phyloP scores from a whole-genome alignment of 2,329 filamentous ascomycete species.

The Teratosphaeria destructans region DNA sequence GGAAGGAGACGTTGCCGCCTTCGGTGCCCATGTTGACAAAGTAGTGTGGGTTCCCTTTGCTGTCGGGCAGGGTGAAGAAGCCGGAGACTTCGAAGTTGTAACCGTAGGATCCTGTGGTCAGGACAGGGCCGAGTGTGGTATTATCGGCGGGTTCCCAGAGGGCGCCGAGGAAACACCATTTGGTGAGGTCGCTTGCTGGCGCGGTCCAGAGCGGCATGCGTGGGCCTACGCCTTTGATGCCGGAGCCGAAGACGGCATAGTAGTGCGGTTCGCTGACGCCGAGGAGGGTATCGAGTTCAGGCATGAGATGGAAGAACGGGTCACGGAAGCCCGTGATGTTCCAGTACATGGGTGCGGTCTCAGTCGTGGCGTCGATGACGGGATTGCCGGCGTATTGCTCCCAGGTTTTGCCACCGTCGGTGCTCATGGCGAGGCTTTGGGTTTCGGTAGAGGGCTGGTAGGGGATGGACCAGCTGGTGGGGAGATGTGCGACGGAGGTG shows the following conservation, averaged over 20 bases:
- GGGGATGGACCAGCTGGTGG: constrained; percentile 35
- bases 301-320: constrained; percentile 26
- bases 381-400: constrained; percentile 37
- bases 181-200: constrained; percentile 33
- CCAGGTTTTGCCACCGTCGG: constrained; percentile 39
- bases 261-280: constrained; percentile 34
- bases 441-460: constrained; percentile 37
- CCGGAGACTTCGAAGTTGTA: constrained; percentile 41
- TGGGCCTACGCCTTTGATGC: constrained; percentile 38
- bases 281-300: constrained; percentile 34
- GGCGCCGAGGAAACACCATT: constrained; percentile 38
- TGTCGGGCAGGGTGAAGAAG: constrained; percentile 36
- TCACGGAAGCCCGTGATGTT: constrained; percentile 34
- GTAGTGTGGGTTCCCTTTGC: constrained; percentile 34
- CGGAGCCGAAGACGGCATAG: constrained; percentile 36
- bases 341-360: constrained; percentile 32
- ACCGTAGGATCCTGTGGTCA: constrained; percentile 35
- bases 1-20: constrained; percentile 35
- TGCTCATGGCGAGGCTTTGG: constrained; percentile 35
- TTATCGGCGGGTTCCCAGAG: constrained; percentile 36
- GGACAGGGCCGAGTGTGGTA: constrained; percentile 30
- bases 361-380: constrained; percentile 29
- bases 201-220: constrained; percentile 39
- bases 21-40: constrained; percentile 34
- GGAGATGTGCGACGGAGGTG: constrained; percentile 36